Conservation (phyloP, 2,329 filamentous ascomycete species). For the Penicillium expansum region DNA sequence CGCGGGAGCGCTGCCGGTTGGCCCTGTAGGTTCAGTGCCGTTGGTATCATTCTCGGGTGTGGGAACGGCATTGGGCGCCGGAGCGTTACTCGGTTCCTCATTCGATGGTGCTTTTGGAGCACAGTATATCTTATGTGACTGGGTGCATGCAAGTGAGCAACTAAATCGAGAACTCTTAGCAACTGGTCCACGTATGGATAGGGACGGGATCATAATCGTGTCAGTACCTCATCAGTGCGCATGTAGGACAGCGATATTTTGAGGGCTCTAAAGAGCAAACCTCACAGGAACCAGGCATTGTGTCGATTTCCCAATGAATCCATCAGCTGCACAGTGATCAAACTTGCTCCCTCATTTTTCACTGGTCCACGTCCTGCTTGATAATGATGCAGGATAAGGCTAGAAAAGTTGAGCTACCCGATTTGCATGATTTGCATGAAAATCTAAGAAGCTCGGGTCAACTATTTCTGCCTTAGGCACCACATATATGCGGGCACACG, state of each 20-base stretch:
- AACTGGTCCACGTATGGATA: not conserved
- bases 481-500: not conserved
- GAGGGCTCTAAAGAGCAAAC: slow-evolving; percentile 38
- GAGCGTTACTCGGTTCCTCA: slow-evolving; percentile 14
- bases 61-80: slow-evolving; percentile 8
- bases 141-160: slow-evolving; percentile 48
- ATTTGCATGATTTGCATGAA: slow-evolving; percentile 3
- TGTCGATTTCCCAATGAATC: slow-evolving; percentile 12
- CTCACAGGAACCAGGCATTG: slow-evolving; percentile 36
- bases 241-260: slow-evolving; percentile 43
- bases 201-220: not conserved
- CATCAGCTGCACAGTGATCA: slow-evolving; percentile 14
- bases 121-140: slow-evolving; percentile 46
- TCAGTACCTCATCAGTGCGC: slow-evolving; percentile 38
- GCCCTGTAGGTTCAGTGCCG: slow-evolving; percentile 4
- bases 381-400: slow-evolving; percentile 1
- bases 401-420: not conserved
- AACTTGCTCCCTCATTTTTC: slow-evolving; percentile 17
- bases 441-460: slow-evolving; percentile 10
- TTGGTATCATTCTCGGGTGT: slow-evolving; percentile 9
- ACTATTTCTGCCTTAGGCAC: slow-evolving; percentile 7
- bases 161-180: slow-evolving; percentile 25
- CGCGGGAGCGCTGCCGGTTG: not conserved
- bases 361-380: not conserved
- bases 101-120: slow-evolving; percentile 28